These are phyloP conservation scores for Sclerotinia subarctica DNA, from an alignment of 2,329 filamentous ascomycete species.

Conservation along the genomic window DNA sequence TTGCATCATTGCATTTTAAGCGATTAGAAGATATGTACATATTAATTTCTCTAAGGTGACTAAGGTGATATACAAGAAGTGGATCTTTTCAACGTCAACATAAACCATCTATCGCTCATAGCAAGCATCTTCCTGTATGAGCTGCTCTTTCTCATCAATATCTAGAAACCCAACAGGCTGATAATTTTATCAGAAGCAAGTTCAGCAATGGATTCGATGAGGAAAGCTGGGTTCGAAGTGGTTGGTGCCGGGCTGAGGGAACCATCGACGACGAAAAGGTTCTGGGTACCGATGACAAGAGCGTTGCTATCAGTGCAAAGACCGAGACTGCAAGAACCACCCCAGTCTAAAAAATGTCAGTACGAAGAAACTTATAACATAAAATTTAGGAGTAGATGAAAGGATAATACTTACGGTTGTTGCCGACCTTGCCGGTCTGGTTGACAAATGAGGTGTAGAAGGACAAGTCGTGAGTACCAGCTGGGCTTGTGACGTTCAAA, in stretches of 20 bases:
- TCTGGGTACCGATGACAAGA: neutral
- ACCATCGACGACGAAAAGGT: constrained; percentile 4
- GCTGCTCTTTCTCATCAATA: no score
- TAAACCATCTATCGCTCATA: neutral
- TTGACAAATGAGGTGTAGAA: constrained; percentile 5
- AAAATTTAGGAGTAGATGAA: neutral
- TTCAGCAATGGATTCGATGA: neutral
- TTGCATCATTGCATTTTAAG: neutral
- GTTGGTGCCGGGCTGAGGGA: constrained; percentile 12
- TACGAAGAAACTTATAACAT: neutral
- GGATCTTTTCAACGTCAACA: neutral
- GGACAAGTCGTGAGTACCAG: constrained; percentile 1
- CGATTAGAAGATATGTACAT: neutral
- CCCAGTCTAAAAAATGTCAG: constrained; percentile 10
- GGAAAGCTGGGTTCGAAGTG: constrained; percentile 4
- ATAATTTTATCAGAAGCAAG: neutral
- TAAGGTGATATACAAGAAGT: neutral
- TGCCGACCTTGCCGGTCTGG: neutral
- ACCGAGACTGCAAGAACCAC: constrained; percentile 11
- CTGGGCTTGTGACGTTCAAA: constrained; percentile 1
- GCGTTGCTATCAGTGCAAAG: neutral
- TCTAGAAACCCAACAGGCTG: neutral
- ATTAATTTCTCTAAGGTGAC: neutral
- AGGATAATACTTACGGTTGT: constrained; percentile 6
- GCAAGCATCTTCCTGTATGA: neutral